A percentile compares a stretch with the other conserved stretches of the same genome.
Evolutionary conservation across 108 stramenopile species (phyloP).

Genomic region (Conticribra weissflogii): DNA sequence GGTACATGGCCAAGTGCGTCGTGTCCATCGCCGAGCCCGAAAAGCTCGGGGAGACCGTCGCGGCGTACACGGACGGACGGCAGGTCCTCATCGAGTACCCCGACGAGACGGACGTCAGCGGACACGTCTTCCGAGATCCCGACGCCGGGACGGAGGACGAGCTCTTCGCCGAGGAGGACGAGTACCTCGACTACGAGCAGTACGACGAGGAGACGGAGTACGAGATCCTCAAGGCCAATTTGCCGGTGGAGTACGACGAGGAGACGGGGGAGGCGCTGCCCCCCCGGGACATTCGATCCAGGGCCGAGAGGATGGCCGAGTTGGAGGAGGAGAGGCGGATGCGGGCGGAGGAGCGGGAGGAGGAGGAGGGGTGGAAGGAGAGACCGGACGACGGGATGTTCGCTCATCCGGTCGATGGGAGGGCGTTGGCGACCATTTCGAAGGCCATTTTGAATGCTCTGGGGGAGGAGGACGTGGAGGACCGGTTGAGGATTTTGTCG

Average conservation of each 20-base stretch:
- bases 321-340: conserved; percentile 19
- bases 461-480: conserved; percentile 59
- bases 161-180: conserved; percentile 57
- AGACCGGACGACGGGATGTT: conserved; percentile 38
- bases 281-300: conserved; percentile 25
- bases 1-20: conserved; percentile 75
- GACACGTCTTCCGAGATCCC: conserved; percentile 68
- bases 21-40: conserved; percentile 55
- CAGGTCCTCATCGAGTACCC: conserved; percentile 61
- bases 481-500: conserved; percentile 58
- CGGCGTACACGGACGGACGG: conserved; percentile 45
- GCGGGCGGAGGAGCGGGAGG: conserved; percentile 11
- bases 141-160: conserved; percentile 57
- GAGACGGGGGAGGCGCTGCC: conserved; percentile 31
- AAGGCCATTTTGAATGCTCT: conserved; percentile 67
- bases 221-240: conserved; percentile 46
- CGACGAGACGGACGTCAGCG: conserved; percentile 35
- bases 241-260: conserved; percentile 43
- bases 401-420: conserved; percentile 59
- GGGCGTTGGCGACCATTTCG: conserved; percentile 64
- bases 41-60: conserved; percentile 26
- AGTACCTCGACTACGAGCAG: conserved; percentile 57
- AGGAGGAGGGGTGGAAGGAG: conserved; percentile 17
- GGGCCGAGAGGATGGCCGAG: conserved; percentile 29
- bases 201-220: conserved; percentile 59